Base-by-base conservation (phyloP, 176 grass and related monocot genomes). In the Musa beccarii region DNA sequence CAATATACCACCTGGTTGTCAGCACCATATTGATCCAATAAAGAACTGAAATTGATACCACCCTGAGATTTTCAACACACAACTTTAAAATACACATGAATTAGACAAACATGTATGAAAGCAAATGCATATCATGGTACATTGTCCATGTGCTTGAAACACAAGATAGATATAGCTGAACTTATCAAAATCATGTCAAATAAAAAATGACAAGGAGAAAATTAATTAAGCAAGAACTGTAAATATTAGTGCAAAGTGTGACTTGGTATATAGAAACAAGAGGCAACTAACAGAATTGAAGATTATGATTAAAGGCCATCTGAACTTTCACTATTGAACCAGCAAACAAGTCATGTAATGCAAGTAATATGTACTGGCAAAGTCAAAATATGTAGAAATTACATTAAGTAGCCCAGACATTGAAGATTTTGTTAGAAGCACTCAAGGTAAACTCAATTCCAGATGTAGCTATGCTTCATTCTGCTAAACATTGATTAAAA, bases 361-460 rank as follows among this genome's bases (percentile, higher is more conserved):
- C 68, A 70, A 51, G 43, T 10, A 51, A 70, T 22, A 19, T 51
- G 9, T 51, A 34, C 19, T 20, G 1, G 8, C 3, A 70, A 22
- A 70, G n/a, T 10, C 6, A 51, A 70, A 70, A 25, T 9, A 70
- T 10, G 24, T 11, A 19, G 68, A 25, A 49, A 20, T 70, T 70
- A 70, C 68, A 70, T 51, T 70, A 34, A 70, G 68, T 19, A 70
- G 68, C 68, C 68, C 68, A 52, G 68, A 70, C 68, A 70, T 70
- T 51, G 20, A 51, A 49, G 34, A 51, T n/a, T 68, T 70, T 50
- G 17, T 21, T 43, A 70, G 15, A 51, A 70, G 16, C 9, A 25
- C 5, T 11, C 34, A 70, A 70, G 34, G 43, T 16, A 6, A 26
- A 25, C 23, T 70, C 68, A 70, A 23, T 51, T 70, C 17, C 68